Evolutionary conservation across 768 basidiomycete genomes (phyloP).

Genomic region (Scleroderma citrinum): DNA sequence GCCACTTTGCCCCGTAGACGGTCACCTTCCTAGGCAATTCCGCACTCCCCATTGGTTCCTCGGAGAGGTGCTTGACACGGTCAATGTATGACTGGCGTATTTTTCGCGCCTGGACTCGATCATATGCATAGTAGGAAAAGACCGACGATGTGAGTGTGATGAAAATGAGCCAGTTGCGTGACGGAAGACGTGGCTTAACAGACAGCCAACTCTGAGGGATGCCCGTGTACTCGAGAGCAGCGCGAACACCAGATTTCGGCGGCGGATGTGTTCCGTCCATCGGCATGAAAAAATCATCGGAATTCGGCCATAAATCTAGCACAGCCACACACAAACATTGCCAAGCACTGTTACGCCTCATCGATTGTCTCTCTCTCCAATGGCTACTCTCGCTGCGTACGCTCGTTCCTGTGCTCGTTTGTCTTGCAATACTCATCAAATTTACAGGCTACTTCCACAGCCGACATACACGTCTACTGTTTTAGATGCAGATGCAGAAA

Average conservation of each 20-base stretch:
- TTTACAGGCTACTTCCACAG: conserved; percentile 60
- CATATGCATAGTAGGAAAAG: conserved; percentile 75
- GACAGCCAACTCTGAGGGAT: conserved; percentile 73
- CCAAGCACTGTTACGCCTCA: conserved; percentile 16
- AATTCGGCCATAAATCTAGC: conserved; percentile 14
- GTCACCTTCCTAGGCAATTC: conserved; percentile 73
- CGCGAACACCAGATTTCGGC: conserved; percentile 48
- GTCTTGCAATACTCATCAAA: conserved; percentile 1
- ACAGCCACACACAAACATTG: conserved; percentile 23
- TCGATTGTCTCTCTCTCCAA: conserved; percentile 19
- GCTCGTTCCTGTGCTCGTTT: conserved; percentile 24
- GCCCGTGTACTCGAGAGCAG: conserved; percentile 63
- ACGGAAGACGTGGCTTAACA: conserved; percentile 81
- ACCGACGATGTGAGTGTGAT: conserved; percentile 67
- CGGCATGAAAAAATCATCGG: conserved; percentile 6
- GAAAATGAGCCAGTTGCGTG: conserved; percentile 94
- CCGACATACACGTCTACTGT: conserved; percentile 50
- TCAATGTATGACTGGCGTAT: conserved; percentile 77
- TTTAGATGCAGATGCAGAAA: conserved; percentile 60
- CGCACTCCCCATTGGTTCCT: conserved; percentile 56
- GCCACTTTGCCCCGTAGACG: conserved; percentile 88
- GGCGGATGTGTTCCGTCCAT: conserved; percentile 4
- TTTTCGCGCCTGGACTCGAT: conserved; percentile 72
- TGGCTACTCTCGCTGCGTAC: conserved; percentile 72
- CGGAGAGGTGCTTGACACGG: conserved; percentile 71